A percentile compares a stretch with the other conserved stretches of the same genome.
Evolutionary conservation across 345 rosid genomes (phyloP).

Genomic region (Cardamine occulta): DNA sequence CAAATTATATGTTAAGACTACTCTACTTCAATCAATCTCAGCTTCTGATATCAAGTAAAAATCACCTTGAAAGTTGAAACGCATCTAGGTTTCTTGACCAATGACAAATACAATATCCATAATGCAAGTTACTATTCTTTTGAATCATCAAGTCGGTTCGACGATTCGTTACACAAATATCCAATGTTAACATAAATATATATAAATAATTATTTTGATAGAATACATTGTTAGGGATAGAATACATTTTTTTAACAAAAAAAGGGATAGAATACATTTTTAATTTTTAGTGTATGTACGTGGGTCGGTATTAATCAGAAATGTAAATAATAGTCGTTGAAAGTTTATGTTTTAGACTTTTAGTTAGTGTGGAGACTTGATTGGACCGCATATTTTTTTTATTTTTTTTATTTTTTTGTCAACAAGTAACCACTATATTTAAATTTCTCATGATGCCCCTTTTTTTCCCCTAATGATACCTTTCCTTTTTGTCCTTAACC

Average conservation of each 20-base stretch:
- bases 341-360: not conserved
- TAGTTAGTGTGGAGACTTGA: not conserved
- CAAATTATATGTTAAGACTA: not conserved
- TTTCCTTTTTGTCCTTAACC: not conserved
- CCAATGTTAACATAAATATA: not conserved
- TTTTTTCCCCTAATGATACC: not conserved
- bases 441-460: not conserved
- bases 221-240: not conserved
- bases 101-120: not conserved
- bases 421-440: not conserved
- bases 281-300: not conserved
- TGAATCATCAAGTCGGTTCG: not conserved
- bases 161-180: not conserved
- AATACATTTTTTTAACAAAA: too few relatives aligned
- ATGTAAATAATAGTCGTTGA: not conserved
- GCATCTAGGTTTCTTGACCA: not conserved
- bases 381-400: too few relatives aligned
- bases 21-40: not conserved
- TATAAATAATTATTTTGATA: not conserved
- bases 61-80: not conserved
- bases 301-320: not conserved
- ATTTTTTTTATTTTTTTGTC: too few relatives aligned
- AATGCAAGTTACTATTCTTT: not conserved
- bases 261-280: not conserved
- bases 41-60: not conserved